A percentile compares a stretch with the other conserved stretches of the same genome.
phyloP scores from a whole-genome alignment of 2,329 filamentous ascomycete species.

The Cladosporium sphaerospermum region DNA sequence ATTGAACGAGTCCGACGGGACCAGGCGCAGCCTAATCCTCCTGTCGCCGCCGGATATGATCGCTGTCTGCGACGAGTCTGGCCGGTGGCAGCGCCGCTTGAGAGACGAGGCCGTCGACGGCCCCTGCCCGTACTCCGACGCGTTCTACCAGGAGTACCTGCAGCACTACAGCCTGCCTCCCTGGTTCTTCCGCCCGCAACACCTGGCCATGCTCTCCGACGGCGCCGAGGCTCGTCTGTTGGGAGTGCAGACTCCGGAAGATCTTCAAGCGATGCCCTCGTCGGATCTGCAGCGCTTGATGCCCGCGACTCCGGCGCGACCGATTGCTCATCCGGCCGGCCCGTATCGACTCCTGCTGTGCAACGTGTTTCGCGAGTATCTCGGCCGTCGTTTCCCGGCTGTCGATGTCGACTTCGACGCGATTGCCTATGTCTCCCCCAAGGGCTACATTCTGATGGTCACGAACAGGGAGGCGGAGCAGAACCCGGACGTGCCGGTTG shows the following conservation, averaged over 20 bases:
- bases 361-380: neutral
- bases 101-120: slow-evolving; percentile 1
- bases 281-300: neutral
- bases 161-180: neutral
- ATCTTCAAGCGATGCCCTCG: neutral
- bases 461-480: neutral
- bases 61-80: slow-evolving; percentile 4
- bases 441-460: neutral
- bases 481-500: neutral
- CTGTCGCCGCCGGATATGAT: slow-evolving; percentile 12
- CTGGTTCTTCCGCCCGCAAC: neutral
- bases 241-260: neutral
- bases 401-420: neutral
- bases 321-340: neutral
- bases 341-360: neutral
- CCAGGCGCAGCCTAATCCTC: neutral
- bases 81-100: slow-evolving; percentile 1
- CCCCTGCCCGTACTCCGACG: slow-evolving; percentile 4
- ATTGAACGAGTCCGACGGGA: neutral
- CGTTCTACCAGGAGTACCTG: slow-evolving; percentile 13
- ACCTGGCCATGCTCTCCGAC: neutral
- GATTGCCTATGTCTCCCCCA: neutral
- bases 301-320: neutral
- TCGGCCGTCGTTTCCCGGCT: neutral
- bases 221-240: neutral